A percentile compares a stretch with the other conserved stretches of the same genome.
phyloP scores from a whole-genome alignment of 163 green algal species.

The Scenedesmus sp. region DNA sequence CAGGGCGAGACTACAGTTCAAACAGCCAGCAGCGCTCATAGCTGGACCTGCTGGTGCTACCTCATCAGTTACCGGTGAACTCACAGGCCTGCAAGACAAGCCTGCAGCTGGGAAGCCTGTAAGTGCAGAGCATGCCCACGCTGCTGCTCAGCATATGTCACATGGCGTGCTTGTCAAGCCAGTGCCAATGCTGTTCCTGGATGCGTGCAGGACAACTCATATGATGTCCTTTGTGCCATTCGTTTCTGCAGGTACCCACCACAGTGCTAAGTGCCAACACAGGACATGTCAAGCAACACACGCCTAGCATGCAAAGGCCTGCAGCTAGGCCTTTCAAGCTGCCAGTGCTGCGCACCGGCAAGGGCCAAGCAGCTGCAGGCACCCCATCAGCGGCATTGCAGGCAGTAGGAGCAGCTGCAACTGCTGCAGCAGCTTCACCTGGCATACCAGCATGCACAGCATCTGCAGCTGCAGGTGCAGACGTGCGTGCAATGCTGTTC shows the following conservation, averaged over 20 bases:
- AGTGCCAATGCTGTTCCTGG: background rate
- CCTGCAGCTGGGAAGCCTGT: background rate
- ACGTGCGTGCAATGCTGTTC: background rate
- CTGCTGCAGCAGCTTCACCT: background rate
- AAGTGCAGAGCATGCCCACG: background rate
- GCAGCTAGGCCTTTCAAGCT: slow-evolving; percentile 30
- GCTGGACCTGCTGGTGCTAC: background rate
- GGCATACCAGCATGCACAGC: background rate
- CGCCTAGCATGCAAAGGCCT: background rate
- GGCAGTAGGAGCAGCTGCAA: background rate
- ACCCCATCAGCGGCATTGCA: background rate
- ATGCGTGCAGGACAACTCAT: background rate
- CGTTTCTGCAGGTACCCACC: background rate
- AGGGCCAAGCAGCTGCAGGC: background rate
- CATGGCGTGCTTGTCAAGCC: background rate
- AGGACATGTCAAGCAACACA: background rate
- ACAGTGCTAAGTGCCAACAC: background rate
- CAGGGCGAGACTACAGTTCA: background rate
- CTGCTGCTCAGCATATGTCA: background rate
- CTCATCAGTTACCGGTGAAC: background rate
- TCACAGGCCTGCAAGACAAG: background rate
- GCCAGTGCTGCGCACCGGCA: slow-evolving; percentile 1
- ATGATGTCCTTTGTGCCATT: background rate
- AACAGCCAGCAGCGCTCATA: background rate
- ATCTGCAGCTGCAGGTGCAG: background rate